Percentiles rank a stretch among this genome's conserved stretches.
Conservation (phyloP, 306 rosid species). For the Luffa acutangula region DNA sequence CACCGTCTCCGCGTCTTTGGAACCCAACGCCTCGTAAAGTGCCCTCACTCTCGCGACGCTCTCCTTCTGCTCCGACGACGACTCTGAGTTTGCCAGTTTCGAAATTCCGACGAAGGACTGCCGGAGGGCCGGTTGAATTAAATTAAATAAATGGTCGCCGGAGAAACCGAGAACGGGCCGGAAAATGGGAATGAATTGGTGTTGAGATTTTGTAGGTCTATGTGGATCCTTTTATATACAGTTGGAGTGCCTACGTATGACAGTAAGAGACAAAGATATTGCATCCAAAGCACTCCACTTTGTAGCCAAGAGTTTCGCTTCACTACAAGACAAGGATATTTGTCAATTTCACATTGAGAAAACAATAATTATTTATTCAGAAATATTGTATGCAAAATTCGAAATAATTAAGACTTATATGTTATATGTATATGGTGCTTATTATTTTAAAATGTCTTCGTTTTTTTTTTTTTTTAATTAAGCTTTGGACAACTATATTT, state of each 20-base stretch:
- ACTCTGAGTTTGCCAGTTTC: slow-evolving; percentile 27
- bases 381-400: too few relatives aligned
- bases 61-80: slow-evolving; percentile 20
- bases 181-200: background rate
- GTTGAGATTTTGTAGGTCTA: background rate
- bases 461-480: too few relatives aligned
- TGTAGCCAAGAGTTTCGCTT: background rate
- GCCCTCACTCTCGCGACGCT: slow-evolving; percentile 14
- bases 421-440: too few relatives aligned
- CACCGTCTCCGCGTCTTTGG: slow-evolving; percentile 28
- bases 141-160: background rate
- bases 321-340: background rate
- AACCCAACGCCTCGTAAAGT: slow-evolving; percentile 44
- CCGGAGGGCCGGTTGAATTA: background rate
- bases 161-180: background rate
- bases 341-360: background rate
- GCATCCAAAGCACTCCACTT: background rate
- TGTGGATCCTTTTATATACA: background rate
- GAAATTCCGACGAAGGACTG: background rate
- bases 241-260: background rate
- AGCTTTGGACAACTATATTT: too few relatives aligned
- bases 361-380: too few relatives aligned
- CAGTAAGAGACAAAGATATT: background rate
- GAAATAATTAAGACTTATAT: too few relatives aligned
- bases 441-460: too few relatives aligned